A percentile compares a stretch with the other conserved stretches of the same genome.
phyloP scores from a whole-genome alignment of 2,329 filamentous ascomycete genomes.

The Penicillium vulpinum region DNA sequence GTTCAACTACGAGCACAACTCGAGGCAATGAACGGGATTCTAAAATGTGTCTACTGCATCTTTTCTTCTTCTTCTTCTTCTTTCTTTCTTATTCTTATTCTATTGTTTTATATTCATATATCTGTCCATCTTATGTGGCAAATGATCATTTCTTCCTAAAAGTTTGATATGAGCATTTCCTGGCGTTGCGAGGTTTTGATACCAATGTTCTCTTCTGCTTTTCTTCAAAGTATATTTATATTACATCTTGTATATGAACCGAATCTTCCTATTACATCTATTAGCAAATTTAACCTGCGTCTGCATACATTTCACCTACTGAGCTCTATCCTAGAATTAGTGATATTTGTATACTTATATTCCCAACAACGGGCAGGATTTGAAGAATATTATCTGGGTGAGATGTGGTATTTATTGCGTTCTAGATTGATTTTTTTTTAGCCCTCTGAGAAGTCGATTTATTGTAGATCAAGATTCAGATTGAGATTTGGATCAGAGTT shows the following conservation, averaged over 20 bases:
- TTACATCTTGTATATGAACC: slow-evolving; percentile 10
- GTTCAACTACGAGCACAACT: slow-evolving; percentile 55
- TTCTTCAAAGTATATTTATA: slow-evolving; percentile 13
- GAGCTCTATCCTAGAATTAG: too few species aligned
- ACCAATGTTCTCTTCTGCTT: slow-evolving; percentile 28
- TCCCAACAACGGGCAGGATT: slow-evolving; percentile 21
- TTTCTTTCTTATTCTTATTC: neutral
- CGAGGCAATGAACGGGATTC: slow-evolving; percentile 31
- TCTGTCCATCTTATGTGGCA: slow-evolving; percentile 5
- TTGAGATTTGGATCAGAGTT: neutral
- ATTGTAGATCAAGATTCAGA: slow-evolving; percentile 48
- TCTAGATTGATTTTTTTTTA: slow-evolving; percentile 57
- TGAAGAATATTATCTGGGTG: slow-evolving; percentile 50
- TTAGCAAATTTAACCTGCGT: neutral
- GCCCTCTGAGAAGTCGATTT: slow-evolving; percentile 58
- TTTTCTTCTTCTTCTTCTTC: neutral
- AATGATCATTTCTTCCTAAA: slow-evolving; percentile 23
- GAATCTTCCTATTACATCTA: neutral
- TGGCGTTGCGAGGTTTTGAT: slow-evolving; percentile 36
- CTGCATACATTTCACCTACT: neutral
- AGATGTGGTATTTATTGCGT: slow-evolving; percentile 49
- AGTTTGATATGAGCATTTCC: slow-evolving; percentile 37
- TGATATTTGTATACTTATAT: neutral
- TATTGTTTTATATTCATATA: slow-evolving; percentile 5
- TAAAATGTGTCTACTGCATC: neutral